These are phyloP conservation scores for Calonectria crousiana DNA, from an alignment of 2,329 filamentous ascomycete species.

Conservation along the genomic window DNA sequence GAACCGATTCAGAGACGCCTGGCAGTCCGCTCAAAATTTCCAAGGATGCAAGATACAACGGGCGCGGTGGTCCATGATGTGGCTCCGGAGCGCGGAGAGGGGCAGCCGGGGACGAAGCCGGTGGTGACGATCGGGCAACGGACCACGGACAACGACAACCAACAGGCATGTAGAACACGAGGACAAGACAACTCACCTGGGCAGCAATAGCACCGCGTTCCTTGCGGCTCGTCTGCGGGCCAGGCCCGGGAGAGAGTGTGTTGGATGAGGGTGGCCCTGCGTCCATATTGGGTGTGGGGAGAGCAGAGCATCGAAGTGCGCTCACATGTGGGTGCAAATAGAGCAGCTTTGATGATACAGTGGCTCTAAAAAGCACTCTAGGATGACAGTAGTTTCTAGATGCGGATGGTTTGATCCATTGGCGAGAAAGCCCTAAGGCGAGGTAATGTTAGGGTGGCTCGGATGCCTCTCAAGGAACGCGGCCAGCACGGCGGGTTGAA, in stretches of 20 bases:
- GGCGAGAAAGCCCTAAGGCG: constrained; percentile 25
- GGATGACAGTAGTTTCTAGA: constrained; percentile 28
- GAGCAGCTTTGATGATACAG: constrained; percentile 19
- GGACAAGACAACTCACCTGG: constrained; percentile 46
- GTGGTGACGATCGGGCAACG: constrained; percentile 11
- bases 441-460: constrained; percentile 29
- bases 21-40: not conserved
- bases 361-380: constrained; percentile 43
- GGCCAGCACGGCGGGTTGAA: constrained; percentile 29
- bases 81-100: constrained; percentile 10
- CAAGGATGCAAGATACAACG: not conserved
- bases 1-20: not conserved
- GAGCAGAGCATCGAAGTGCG: constrained; percentile 28
- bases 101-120: constrained; percentile 11
- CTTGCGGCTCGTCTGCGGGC: constrained; percentile 49
- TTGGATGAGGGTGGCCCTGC: constrained; percentile 40
- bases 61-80: not conserved
- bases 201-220: constrained; percentile 55
- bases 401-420: constrained; percentile 39
- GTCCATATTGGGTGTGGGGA: constrained; percentile 40
- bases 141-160: constrained; percentile 2
- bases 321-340: constrained; percentile 36
- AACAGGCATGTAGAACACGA: not conserved
- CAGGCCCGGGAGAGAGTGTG: constrained; percentile 51
- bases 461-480: constrained; percentile 23